These are phyloP conservation scores for Rhytidhysteron rufulum DNA, from an alignment of 2,329 filamentous ascomycete species.

Conservation along the genomic window DNA sequence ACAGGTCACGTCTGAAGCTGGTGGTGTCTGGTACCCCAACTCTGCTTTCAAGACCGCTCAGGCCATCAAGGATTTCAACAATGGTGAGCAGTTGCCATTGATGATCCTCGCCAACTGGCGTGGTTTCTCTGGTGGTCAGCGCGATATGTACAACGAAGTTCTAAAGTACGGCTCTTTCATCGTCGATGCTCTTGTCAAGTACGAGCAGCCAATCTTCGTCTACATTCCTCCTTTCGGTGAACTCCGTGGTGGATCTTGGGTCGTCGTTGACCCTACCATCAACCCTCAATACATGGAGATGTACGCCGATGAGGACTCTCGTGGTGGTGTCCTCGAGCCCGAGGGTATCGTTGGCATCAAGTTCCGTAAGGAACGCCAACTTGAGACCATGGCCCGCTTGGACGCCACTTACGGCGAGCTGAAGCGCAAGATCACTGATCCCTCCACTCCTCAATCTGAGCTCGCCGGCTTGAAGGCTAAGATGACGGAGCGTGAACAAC, in stretches of 20 bases:
- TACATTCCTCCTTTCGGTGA: conserved; percentile 97
- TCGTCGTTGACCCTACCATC: conserved; percentile 97
- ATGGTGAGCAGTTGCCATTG: conserved; percentile 93
- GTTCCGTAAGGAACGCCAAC: conserved; percentile 94
- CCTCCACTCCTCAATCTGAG: conserved; percentile 67
- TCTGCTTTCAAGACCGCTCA: conserved; percentile 99
- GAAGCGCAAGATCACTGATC: conserved; percentile 70
- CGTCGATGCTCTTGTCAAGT: conserved; percentile 96
- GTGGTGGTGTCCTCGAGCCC: conserved; percentile 94
- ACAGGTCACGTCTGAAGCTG: conserved; percentile 89
- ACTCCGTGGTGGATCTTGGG: conserved; percentile 98
- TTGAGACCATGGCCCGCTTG: conserved; percentile 93
- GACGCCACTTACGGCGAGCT: conserved; percentile 80
- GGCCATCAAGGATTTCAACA: conserved; percentile 98
- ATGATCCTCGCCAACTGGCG: conserved; percentile 99
- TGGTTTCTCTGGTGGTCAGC: conserved; percentile 99
- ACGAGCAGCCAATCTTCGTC: conserved; percentile 96
- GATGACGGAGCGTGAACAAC: conserved; percentile 81
- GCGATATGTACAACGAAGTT: conserved; percentile 99
- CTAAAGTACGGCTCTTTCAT: conserved; percentile 99
- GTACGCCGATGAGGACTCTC: conserved; percentile 94
- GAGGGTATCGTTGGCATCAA: conserved; percentile 99
- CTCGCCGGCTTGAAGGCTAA: conserved; percentile 75
- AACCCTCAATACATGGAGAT: conserved; percentile 97
- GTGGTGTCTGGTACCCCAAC: conserved; percentile 99